phyloP scores from a whole-genome alignment of 192 early-diverging fungal species.

The Pilobolus umbonatus region DNA sequence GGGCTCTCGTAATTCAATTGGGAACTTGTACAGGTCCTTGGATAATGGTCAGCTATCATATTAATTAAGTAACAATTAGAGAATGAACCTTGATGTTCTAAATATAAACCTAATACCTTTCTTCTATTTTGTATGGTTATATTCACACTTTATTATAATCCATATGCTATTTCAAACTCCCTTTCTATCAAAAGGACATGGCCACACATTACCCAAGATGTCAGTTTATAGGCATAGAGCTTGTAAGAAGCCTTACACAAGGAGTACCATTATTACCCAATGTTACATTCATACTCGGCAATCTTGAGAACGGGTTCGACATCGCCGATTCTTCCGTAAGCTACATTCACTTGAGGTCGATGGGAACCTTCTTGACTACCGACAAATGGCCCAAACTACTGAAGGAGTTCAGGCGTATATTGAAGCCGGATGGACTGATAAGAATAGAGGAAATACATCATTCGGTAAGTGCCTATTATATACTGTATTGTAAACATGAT shows the following conservation, averaged over 20 bases:
- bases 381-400: slow-evolving; percentile 15
- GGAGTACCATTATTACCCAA: slow-evolving; percentile 5
- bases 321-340: slow-evolving; percentile 5
- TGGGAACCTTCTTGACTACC: not conserved
- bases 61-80: not conserved
- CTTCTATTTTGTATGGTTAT: not conserved
- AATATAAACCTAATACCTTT: not conserved
- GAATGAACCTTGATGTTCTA: not conserved
- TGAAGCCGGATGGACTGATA: slow-evolving; percentile 24
- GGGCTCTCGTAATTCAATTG: slow-evolving; percentile 10
- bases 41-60: slow-evolving; percentile 17
- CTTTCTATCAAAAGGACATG: slow-evolving; percentile 8
- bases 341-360: slow-evolving; percentile 7
- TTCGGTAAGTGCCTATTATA: slow-evolving; percentile 6
- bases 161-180: not conserved
- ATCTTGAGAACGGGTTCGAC: not conserved
- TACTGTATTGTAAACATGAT: not conserved
- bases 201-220: slow-evolving; percentile 15
- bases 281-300: not conserved
- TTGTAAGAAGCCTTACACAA: not conserved
- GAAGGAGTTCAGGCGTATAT: slow-evolving; percentile 20
- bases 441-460: slow-evolving; percentile 10
- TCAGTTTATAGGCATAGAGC: not conserved
- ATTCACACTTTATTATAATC: not conserved
- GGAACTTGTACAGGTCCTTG: slow-evolving; percentile 8